Evolutionary conservation across 306 rosid species (phyloP).

Genomic region (Lithocarpus polystachyus): DNA sequence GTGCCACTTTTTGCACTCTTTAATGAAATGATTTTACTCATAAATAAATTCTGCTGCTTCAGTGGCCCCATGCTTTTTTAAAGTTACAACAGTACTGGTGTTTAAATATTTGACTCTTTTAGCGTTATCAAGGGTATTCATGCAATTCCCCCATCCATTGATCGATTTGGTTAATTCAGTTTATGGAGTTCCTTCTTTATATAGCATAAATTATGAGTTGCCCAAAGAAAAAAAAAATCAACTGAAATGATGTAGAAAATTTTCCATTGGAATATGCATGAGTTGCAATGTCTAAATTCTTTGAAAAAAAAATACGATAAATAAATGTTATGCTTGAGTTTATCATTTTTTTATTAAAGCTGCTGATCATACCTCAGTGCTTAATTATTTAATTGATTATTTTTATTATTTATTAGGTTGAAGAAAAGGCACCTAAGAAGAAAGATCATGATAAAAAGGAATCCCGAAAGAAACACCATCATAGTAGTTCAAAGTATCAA

Average conservation of each 20-base stretch:
- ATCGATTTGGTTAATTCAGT: background rate
- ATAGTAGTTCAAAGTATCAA: slow-evolving; percentile 49
- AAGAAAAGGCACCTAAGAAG: slow-evolving; percentile 42
- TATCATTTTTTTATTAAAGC: background rate
- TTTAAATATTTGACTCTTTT: too few relatives aligned
- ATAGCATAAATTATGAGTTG: background rate
- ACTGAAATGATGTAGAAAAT: background rate
- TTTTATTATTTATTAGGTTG: slow-evolving; percentile 35
- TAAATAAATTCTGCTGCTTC: too few relatives aligned
- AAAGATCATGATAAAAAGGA: slow-evolving; percentile 49
- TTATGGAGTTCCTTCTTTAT: background rate
- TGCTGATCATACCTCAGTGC: background rate
- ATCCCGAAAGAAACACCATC: slow-evolving; percentile 53
- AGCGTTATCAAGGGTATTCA: background rate
- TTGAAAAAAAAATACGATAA: background rate
- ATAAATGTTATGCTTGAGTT: too few relatives aligned
- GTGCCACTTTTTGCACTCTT: too few relatives aligned
- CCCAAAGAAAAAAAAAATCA: background rate
- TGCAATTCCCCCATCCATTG: background rate
- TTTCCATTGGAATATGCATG: background rate
- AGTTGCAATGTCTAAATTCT: background rate
- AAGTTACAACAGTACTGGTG: too few relatives aligned
- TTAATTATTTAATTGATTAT: background rate
- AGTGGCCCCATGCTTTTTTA: too few relatives aligned
- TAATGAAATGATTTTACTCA: too few relatives aligned